Evolutionary conservation across 2,329 filamentous ascomycete species (phyloP).

Genomic region (Botrytis hyacinthi): DNA sequence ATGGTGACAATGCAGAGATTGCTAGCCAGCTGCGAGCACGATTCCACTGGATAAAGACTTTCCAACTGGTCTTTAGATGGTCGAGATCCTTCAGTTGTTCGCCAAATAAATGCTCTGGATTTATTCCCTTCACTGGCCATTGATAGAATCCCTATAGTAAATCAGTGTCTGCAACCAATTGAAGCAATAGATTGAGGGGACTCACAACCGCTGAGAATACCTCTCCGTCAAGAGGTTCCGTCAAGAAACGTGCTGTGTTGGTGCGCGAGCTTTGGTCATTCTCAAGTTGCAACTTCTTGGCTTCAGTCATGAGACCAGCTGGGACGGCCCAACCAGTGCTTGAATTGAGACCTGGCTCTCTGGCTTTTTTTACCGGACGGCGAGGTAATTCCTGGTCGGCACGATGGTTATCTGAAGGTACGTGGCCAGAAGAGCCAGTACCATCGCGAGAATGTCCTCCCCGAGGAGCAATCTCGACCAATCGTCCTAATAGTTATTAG

Average conservation of each 20-base stretch:
- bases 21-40: constrained; percentile 22
- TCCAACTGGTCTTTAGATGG: constrained; percentile 23
- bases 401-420: constrained; percentile 1
- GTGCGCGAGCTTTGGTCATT: not conserved
- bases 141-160: constrained; percentile 27
- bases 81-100: constrained; percentile 29
- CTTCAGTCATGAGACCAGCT: constrained; percentile 3
- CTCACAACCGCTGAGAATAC: constrained; percentile 1
- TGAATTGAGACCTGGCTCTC: not conserved
- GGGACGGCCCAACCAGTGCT: constrained; percentile 12
- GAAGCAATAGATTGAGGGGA: not conserved
- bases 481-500: not conserved
- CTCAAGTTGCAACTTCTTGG: not conserved
- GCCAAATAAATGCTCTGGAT: constrained; percentile 26
- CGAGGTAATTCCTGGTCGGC: not conserved
- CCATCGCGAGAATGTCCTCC: constrained; percentile 9
- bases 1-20: constrained; percentile 19
- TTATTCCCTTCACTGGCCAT: constrained; percentile 27
- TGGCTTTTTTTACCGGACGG: not conserved
- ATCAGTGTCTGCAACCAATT: not conserved
- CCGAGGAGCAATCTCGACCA: not conserved
- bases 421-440: not conserved
- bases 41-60: constrained; percentile 30
- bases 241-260: not conserved
- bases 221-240: not conserved